A percentile compares a stretch with the other conserved stretches of the same genome.
Conservation (phyloP, 805 yeast species). For the Teunomyces aglyptinius region DNA sequence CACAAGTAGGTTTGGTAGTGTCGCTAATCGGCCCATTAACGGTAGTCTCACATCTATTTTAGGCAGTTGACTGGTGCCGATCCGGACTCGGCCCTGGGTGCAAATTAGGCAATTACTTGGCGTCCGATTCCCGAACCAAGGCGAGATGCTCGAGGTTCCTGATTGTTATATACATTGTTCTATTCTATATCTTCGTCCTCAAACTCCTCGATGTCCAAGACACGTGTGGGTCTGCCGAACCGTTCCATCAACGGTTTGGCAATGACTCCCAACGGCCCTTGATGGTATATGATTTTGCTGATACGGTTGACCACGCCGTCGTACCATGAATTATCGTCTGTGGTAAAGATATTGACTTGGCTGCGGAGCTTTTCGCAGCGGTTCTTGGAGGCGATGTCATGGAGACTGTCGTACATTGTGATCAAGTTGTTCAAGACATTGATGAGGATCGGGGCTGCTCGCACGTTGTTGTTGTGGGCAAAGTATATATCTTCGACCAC, state of each 20-base stretch:
- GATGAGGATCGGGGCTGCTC: slow-evolving; percentile 27
- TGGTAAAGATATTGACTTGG: slow-evolving; percentile 26
- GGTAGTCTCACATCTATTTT: too few species aligned
- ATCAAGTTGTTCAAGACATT: slow-evolving; percentile 31
- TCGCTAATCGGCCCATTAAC: too few species aligned
- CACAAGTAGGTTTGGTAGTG: too few species aligned
- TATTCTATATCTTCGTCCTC: slow-evolving; percentile 41
- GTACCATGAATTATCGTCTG: slow-evolving; percentile 30
- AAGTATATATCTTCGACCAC: slow-evolving; percentile 36
- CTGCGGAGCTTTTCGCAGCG: slow-evolving; percentile 28
- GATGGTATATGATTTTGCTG: slow-evolving; percentile 37
- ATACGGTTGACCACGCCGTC: slow-evolving; percentile 30
- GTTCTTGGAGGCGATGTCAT: slow-evolving; percentile 21
- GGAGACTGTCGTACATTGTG: slow-evolving; percentile 28
- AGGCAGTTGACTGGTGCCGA: too few species aligned
- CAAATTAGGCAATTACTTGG: too few species aligned
- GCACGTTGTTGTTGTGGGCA: slow-evolving; percentile 24
- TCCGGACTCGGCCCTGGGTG: too few species aligned
- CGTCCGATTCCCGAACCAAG: too few species aligned
- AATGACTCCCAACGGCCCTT: slow-evolving; percentile 42
- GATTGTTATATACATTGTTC: not conserved
- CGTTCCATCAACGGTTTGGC: slow-evolving; percentile 40
- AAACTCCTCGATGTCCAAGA: slow-evolving; percentile 39
- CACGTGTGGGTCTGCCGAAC: slow-evolving; percentile 31
- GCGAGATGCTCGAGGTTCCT: too few species aligned